These are phyloP conservation scores for Suillus decipiens DNA, from an alignment of 768 basidiomycete species.

Conservation along the genomic window DNA sequence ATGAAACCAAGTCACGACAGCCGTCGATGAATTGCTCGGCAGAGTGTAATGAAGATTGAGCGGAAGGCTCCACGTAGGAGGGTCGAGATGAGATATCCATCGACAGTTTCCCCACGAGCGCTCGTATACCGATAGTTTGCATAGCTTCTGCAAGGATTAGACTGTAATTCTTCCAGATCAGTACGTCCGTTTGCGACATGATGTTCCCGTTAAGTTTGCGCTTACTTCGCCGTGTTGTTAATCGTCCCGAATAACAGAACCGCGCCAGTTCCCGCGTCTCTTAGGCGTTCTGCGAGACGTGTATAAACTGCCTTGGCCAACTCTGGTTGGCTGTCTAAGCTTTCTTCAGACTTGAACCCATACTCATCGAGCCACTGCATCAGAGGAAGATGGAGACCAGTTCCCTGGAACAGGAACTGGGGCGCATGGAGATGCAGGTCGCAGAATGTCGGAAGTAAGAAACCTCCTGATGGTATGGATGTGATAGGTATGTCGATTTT, in stretches of 20 bases:
- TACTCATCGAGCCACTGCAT: constrained; percentile 86
- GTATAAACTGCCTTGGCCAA: constrained; percentile 71
- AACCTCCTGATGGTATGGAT: constrained; percentile 52
- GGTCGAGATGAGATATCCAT: constrained; percentile 81
- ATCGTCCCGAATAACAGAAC: constrained; percentile 86
- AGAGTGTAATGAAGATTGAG: constrained; percentile 48
- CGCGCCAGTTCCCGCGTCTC: constrained; percentile 75
- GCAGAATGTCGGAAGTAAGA: constrained; percentile 77
- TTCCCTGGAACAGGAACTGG: constrained; percentile 87
- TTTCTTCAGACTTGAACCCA: constrained; percentile 79
- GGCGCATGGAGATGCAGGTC: constrained; percentile 89
- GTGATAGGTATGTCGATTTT: constrained; percentile 21
- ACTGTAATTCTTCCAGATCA: constrained; percentile 38
- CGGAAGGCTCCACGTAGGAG: constrained; percentile 68
- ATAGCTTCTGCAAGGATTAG: constrained; percentile 77
- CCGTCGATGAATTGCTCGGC: constrained; percentile 57
- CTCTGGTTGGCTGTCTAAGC: constrained; percentile 59
- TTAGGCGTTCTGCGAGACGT: constrained; percentile 63
- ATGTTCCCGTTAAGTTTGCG: constrained; percentile 1
- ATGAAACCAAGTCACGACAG: constrained; percentile 43
- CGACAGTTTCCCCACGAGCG: constrained; percentile 86
- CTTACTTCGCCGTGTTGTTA: constrained; percentile 78
- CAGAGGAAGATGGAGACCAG: constrained; percentile 79
- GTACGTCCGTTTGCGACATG: neutral
- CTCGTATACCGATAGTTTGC: constrained; percentile 70